Percentiles rank a stretch among this genome's conserved stretches.
phyloP scores from a whole-genome alignment of 106 monocot genomes.

The Dendrobium catenatum region DNA sequence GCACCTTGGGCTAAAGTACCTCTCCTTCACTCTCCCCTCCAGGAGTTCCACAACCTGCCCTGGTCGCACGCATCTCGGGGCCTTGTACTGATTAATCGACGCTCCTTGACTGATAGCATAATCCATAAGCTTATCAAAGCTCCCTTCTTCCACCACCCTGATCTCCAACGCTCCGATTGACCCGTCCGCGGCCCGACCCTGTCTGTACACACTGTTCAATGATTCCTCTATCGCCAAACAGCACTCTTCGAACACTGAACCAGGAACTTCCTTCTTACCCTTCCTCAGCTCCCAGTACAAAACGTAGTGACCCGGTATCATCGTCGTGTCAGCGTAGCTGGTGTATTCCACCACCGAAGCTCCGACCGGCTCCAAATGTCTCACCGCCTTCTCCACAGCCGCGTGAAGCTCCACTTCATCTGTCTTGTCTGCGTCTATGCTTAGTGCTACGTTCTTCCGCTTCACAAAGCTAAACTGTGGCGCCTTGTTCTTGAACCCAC shows the following conservation, averaged over 20 bases:
- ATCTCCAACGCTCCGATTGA: conserved; percentile 87
- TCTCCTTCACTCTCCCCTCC: conserved; percentile 33
- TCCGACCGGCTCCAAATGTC: conserved; percentile 55
- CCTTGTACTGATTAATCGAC: conserved; percentile 92
- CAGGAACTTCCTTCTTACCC: conserved; percentile 31
- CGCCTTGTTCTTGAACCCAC: conserved; percentile 82
- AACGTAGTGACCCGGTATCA: conserved; percentile 83
- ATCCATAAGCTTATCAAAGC: conserved; percentile 86
- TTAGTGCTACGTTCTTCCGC: conserved; percentile 74
- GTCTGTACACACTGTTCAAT: conserved; percentile 79
- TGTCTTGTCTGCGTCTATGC: conserved; percentile 90
- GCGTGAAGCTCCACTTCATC: conserved; percentile 80
- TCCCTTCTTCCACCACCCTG: conserved; percentile 61
- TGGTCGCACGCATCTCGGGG: conserved; percentile 63
- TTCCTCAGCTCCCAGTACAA: conserved; percentile 73
- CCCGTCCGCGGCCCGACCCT: conserved; percentile 46
- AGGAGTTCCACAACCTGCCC: conserved; percentile 51
- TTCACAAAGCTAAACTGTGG: conserved; percentile 75
- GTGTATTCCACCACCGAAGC: conserved; percentile 67
- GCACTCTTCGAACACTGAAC: conserved; percentile 73
- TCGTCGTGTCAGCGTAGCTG: conserved; percentile 64
- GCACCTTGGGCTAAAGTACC: conserved; percentile 69
- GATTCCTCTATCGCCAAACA: conserved; percentile 73
- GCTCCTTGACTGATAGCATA: conserved; percentile 61
- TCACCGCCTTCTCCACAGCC: conserved; percentile 49